Evolutionary conservation across 2,329 filamentous ascomycete genomes (phyloP).

Genomic region (Botrytis aclada): DNA sequence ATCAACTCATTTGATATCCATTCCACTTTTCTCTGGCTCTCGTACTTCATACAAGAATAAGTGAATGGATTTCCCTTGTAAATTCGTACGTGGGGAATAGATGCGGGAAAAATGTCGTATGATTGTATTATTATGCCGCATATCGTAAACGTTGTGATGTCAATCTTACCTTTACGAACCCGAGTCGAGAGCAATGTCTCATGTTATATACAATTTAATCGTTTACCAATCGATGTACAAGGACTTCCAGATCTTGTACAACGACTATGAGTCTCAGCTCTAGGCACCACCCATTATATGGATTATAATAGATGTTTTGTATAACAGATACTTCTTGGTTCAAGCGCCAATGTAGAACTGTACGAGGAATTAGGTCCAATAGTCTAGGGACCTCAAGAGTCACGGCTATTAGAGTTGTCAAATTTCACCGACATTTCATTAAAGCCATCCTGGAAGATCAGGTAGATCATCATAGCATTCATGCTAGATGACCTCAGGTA

Average conservation of each 20-base stretch:
- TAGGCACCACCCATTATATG: neutral
- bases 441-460: neutral
- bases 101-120: neutral
- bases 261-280: conserved; percentile 5
- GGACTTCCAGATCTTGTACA: neutral
- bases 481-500: neutral
- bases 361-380: neutral
- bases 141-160: neutral
- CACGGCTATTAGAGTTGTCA: neutral
- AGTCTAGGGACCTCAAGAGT: neutral
- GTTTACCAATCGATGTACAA: neutral
- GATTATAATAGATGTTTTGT: neutral
- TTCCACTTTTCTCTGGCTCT: neutral
- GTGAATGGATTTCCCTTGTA: neutral
- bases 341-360: neutral
- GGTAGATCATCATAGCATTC: neutral
- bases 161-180: conserved; percentile 3
- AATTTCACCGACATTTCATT: conserved; percentile 7
- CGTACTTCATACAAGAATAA: neutral
- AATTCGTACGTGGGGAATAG: neutral
- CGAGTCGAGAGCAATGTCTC: neutral
- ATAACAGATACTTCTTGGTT: neutral
- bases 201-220: neutral
- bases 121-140: neutral
- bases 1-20: neutral